Evolutionary conservation across 352 stramenopile species (phyloP).

Genomic region (Phytophthora brassicae): DNA sequence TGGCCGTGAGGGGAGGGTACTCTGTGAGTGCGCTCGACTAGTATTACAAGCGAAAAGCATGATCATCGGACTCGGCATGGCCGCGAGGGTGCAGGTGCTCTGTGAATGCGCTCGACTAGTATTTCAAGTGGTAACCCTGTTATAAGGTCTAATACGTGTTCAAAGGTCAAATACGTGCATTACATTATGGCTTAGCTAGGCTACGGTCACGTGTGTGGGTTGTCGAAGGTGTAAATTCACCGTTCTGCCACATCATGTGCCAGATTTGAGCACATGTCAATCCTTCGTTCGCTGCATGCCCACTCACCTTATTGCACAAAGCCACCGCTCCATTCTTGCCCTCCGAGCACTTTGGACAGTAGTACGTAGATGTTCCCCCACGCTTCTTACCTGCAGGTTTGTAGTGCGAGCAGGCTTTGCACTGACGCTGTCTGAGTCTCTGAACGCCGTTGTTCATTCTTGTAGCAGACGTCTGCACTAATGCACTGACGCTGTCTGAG

Average conservation of each 20-base stretch:
- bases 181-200: not conserved
- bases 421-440: not conserved
- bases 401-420: slow-evolving; percentile 15
- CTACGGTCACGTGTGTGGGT: not conserved
- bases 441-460: slow-evolving; percentile 4
- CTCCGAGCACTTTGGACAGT: slow-evolving; percentile 9
- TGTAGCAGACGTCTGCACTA: too few species aligned
- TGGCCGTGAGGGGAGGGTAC: too few species aligned
- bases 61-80: not conserved
- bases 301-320: slow-evolving; percentile 12
- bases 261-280: slow-evolving; percentile 24
- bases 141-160: too few species aligned
- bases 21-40: too few species aligned
- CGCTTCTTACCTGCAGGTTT: slow-evolving; percentile 8
- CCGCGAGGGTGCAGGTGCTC: too few species aligned
- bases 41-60: too few species aligned
- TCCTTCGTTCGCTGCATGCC: slow-evolving; percentile 8
- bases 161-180: not conserved
- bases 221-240: slow-evolving; percentile 1
- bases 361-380: slow-evolving; percentile 11
- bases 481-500: too few species aligned
- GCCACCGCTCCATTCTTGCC: not conserved
- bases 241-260: slow-evolving; percentile 25
- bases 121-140: too few species aligned
- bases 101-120: too few species aligned